Base-by-base conservation (phyloP, 2,329 filamentous ascomycete species). In the Pseudomassariella vexata region DNA sequence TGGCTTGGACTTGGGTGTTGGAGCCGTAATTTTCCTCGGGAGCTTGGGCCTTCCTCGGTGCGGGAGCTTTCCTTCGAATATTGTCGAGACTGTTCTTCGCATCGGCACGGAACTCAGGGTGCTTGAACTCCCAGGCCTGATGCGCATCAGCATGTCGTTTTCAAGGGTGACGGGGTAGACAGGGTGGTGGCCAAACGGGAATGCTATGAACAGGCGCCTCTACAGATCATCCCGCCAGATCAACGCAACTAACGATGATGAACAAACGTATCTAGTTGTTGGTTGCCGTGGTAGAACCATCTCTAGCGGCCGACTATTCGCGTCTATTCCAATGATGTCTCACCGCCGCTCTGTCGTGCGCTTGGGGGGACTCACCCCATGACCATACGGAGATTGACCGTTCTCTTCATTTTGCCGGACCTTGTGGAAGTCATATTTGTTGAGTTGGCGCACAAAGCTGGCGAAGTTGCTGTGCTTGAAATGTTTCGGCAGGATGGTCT, bases 81-180 rank as follows among this genome's bases (percentile, higher is more conserved):
- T 95, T 96, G 52, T 98, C 92, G 28, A 98, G 70, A 27, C 88
- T 92, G 54, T 95, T 88, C 59, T 95, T 95, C 62, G 90, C 94
- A 60, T 95, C 90, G 44, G 85, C 82, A 48, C 88, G 85, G 65
- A 98, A 98, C 50, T 95, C 88, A 9, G 90, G 90, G 52, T 98
- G 92, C 56, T 92, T 94, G 57, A 98, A 98, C 55, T 98, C 92
- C 86, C 86, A 94, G 9, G 82, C 79, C 85, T 92, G 50, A 19
- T 50, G 17, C 34, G 24, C 24, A 31, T 23, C 17, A 15, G 25
- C 26, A n/a, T n/a, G n/a, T n/a, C n/a, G n/a, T n/a, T n/a, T n/a
- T n/a, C n/a, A n/a, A n/a, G n/a, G n/a, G n/a, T n/a, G n/a, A n/a
- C n/a, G n/a, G n/a, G n/a, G n/a, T n/a, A n/a, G n/a, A n/a, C n/a